Evolutionary conservation across 2,329 filamentous ascomycete genomes (phyloP).

Genomic region (Cladophialophora chaetospira): DNA sequence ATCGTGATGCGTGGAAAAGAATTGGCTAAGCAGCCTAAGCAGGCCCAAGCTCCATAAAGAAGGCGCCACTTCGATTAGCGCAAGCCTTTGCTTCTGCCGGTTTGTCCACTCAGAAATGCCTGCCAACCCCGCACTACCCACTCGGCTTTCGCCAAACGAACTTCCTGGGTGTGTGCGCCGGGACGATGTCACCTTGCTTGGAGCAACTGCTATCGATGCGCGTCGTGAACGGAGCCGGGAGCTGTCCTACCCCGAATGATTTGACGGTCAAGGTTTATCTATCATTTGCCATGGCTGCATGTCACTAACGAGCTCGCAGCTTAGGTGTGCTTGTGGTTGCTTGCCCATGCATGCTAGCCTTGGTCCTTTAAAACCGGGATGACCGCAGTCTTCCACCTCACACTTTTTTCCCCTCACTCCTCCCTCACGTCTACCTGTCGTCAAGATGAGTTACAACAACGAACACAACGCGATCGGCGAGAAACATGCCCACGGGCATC

Average conservation of each 20-base stretch:
- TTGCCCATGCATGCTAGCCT: slow-evolving; percentile 16
- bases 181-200: slow-evolving; percentile 22
- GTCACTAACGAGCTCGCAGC: slow-evolving; percentile 14
- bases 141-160: slow-evolving; percentile 8
- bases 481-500: slow-evolving; percentile 16
- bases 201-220: slow-evolving; percentile 12
- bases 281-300: slow-evolving; percentile 14
- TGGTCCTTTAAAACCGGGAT: slow-evolving; percentile 24
- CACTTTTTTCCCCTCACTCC: slow-evolving; percentile 7
- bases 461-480: slow-evolving; percentile 20
- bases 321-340: slow-evolving; percentile 17
- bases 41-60: neutral
- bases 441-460: slow-evolving; percentile 26
- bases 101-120: slow-evolving; percentile 11
- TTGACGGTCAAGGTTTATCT: slow-evolving; percentile 11
- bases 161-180: no score
- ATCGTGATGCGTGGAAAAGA: neutral
- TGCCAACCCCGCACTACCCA: slow-evolving; percentile 10
- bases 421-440: slow-evolving; percentile 9
- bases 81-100: slow-evolving; percentile 3
- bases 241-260: slow-evolving; percentile 7
- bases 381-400: slow-evolving; percentile 15
- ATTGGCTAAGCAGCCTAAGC: neutral
- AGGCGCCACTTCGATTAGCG: slow-evolving; percentile 8
- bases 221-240: slow-evolving; percentile 7